Evolutionary conservation across 805 yeast genomes (phyloP), one percentile per base, ranked within the genome.

Genomic region (Candida nonsorbophila): DNA sequence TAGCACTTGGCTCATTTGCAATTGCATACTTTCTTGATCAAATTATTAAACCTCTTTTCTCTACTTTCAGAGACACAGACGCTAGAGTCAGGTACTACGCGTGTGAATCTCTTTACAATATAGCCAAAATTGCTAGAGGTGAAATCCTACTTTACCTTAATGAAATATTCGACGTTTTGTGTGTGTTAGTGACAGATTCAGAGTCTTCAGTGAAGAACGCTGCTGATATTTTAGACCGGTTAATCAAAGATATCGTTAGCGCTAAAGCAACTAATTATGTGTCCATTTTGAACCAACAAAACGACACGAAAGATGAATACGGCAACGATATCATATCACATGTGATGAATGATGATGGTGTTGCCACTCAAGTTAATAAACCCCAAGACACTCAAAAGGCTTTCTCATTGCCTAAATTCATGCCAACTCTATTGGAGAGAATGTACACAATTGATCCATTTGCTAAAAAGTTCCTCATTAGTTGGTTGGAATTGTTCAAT

Each of bases 1-100:
- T 92, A 32, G 97, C 97, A 0, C 58, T 92, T 17, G 97, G 97
- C 2, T 70, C 72, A 22, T 76, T 75, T 42, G 90, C 88, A 27
- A 85, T 92, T 20, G 92, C 95, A 0, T 63, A 65, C 33, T 90
- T 85, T 46, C 57, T 92, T 27, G 92, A 85, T 35, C 84, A 78
- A 30, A 87, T 92, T 33, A 76, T 92, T 38, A 92, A 85, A 37
- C 97, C 98, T 0, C 95, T 92, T 9, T 65, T 92, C 44, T 90
- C 96, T 0, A 90, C 97, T 35, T 92, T 92, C 53, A 90, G 94
- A 28, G 98, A 92, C 49, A 95, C 92, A 36, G 96, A 92, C 53
- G 90, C 95, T n/a, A 75, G 94, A 42, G 98, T 92, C 6, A 69
- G 98, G 31, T 92, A 92, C 48, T 92, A 87, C 53, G 97, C 98